Conservation (phyloP, 163 green algal genomes). For the Chlamydomonas reinhardtii region DNA sequence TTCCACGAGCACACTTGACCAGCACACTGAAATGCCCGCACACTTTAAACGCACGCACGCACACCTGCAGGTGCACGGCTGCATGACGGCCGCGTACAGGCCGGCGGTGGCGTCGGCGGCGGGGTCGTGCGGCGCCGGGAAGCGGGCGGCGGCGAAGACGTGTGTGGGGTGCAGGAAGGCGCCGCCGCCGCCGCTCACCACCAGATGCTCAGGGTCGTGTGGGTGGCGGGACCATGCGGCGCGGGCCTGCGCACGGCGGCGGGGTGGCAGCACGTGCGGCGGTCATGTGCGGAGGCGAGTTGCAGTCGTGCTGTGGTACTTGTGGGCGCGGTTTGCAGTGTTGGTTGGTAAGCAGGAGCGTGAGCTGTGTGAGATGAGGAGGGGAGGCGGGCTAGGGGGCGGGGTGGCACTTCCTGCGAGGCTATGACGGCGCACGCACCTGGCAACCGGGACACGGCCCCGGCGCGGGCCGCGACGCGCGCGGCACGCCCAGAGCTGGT, state of each 20-base stretch:
- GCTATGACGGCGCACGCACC: too few relatives aligned
- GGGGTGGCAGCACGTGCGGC: too few relatives aligned
- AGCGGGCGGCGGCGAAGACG: conserved; percentile 65
- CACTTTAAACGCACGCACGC: background rate
- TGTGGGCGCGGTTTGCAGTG: too few relatives aligned
- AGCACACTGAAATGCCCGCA: background rate
- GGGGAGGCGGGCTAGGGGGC: too few relatives aligned
- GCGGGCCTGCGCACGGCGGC: background rate
- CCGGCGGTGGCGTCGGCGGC: conserved; percentile 60
- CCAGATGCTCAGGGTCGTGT: conserved; percentile 87
- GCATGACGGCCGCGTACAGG: conserved; percentile 45
- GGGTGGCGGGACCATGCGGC: conserved; percentile 47
- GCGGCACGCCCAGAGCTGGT: too few relatives aligned
- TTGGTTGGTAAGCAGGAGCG: too few relatives aligned
- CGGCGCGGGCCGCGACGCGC: too few relatives aligned
- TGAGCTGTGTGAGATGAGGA: too few relatives aligned
- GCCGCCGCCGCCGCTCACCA: conserved; percentile 83
- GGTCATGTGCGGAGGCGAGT: too few relatives aligned
- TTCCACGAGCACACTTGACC: background rate
- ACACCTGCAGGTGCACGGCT: conserved; percentile 54
- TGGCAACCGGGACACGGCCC: too few relatives aligned
- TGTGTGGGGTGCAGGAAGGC: conserved; percentile 92
- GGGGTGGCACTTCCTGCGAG: too few relatives aligned
- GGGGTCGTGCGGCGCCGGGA: conserved; percentile 54
- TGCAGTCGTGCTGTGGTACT: too few relatives aligned